Evolutionary conservation across 2,329 filamentous ascomycete species (phyloP).

Genomic region (Knoxdaviesia proteae): DNA sequence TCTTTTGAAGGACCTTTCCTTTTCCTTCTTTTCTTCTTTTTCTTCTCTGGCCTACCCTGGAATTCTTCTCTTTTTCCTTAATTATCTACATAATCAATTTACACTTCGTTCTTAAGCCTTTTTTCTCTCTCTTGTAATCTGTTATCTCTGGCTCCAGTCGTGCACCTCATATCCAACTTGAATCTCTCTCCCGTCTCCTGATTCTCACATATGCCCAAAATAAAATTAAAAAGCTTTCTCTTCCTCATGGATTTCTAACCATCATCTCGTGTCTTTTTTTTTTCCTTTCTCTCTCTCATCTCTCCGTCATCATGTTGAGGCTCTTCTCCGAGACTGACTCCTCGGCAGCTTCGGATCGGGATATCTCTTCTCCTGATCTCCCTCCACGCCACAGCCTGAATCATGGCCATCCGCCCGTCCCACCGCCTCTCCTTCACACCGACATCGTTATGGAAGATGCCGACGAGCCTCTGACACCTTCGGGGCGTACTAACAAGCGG

Average conservation of each 20-base stretch:
- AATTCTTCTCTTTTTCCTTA: background rate
- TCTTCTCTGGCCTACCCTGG: background rate
- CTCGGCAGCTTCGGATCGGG: too few relatives aligned
- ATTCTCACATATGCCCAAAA: background rate
- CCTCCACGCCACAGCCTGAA: too few relatives aligned
- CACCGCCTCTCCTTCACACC: too few relatives aligned
- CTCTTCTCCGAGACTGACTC: too few relatives aligned
- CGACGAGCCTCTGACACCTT: too few relatives aligned
- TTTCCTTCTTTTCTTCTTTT: background rate
- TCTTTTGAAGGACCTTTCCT: background rate
- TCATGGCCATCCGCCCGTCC: too few relatives aligned
- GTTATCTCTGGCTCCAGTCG: background rate
- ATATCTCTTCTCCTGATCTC: too few relatives aligned
- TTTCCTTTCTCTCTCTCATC: background rate
- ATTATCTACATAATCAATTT: background rate
- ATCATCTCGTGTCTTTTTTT: background rate
- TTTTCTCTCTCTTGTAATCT: background rate
- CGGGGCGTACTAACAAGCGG: too few relatives aligned
- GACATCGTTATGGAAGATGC: too few relatives aligned
- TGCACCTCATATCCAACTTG: background rate
- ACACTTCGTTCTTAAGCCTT: background rate
- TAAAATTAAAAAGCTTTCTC: background rate
- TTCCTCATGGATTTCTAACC: background rate
- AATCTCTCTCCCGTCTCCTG: background rate
- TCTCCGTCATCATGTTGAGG: too few relatives aligned